These are phyloP conservation scores for Leccinellum rugosiceps DNA, from an alignment of 768 basidiomycete genomes.

Conservation along the genomic window DNA sequence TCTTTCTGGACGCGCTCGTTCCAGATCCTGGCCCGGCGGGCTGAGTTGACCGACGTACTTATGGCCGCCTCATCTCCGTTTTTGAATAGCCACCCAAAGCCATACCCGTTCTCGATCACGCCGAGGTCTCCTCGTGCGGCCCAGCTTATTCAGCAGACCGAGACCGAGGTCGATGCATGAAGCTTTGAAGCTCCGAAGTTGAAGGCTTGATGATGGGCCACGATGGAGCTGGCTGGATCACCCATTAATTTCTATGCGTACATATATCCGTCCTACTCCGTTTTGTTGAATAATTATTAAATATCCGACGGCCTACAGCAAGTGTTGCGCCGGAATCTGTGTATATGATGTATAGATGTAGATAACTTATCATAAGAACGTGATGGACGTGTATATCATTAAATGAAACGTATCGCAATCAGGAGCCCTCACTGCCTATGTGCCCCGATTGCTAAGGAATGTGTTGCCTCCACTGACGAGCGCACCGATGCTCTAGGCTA, in stretches of 20 bases:
- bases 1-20: not conserved
- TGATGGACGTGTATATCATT: not conserved
- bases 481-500: not conserved
- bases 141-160: conserved; percentile 15
- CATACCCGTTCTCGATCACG: conserved; percentile 20
- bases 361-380: not conserved
- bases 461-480: not conserved
- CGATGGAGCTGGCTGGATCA: not conserved
- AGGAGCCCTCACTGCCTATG: not conserved
- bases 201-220: not conserved
- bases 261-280: not conserved
- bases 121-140: conserved; percentile 11
- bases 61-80: not conserved
- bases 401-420: too few relatives aligned
- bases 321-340: not conserved
- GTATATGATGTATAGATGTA: not conserved
- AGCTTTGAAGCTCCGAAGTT: not conserved
- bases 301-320: not conserved
- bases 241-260: too few relatives aligned
- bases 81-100: conserved; percentile 12
- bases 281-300: not conserved
- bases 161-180: not conserved
- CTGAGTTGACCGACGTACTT: not conserved
- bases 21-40: not conserved
- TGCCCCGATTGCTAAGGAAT: not conserved